Conservation (phyloP, 1,139 yeast species). For the Pneumocystis murina region DNA sequence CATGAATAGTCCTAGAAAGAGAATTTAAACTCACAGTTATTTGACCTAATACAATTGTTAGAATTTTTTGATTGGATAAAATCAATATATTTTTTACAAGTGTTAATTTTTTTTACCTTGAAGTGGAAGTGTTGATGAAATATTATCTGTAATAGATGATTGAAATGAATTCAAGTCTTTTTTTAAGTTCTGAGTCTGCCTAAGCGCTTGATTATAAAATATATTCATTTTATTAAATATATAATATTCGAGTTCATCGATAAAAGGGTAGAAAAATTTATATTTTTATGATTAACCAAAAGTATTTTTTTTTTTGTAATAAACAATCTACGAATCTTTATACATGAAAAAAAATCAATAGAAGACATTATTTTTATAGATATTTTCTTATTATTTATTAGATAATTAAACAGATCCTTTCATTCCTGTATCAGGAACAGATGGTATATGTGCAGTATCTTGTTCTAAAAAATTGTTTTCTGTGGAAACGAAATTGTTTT, state of each 20-base stretch:
- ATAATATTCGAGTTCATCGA: background rate
- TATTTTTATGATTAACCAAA: background rate
- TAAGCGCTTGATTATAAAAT: conserved; percentile 1
- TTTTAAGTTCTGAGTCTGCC: background rate
- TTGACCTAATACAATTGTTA: conserved; percentile 32
- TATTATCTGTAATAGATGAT: background rate
- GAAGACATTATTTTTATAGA: background rate
- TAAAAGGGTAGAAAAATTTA: background rate
- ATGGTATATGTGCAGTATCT: conserved; percentile 1
- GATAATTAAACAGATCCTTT: conserved; percentile 6
- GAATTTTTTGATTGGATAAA: background rate
- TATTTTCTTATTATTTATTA: background rate
- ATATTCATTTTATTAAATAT: background rate
- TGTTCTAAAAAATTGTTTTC: conserved; percentile 5
- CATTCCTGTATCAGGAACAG: conserved; percentile 8
- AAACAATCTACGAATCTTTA: background rate
- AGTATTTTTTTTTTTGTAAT: background rate
- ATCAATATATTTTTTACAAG: background rate
- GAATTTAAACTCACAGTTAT: conserved; percentile 71
- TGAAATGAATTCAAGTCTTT: background rate
- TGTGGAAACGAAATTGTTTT: background rate
- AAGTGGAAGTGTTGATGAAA: background rate
- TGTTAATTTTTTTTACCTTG: background rate
- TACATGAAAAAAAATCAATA: background rate
- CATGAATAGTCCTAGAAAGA: conserved; percentile 59